A percentile compares a stretch with the other conserved stretches of the same genome.
phyloP scores from a whole-genome alignment of 108 stramenopile genomes.

The Craspedostauros australis region DNA sequence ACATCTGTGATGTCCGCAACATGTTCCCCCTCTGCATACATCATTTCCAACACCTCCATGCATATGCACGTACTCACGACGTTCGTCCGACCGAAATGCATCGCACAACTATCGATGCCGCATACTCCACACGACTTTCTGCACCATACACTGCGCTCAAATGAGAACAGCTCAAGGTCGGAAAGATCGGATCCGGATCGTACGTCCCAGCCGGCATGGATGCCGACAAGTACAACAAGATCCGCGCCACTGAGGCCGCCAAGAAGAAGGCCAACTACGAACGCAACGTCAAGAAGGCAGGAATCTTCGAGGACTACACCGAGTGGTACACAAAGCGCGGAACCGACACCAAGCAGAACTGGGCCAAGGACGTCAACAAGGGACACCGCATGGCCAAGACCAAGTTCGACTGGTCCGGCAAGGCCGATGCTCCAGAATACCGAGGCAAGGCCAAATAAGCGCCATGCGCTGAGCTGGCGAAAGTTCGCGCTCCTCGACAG shows the following conservation, averaged over 20 bases:
- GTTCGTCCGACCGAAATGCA: neutral
- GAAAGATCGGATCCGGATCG: slow-evolving; percentile 34
- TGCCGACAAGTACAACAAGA: slow-evolving; percentile 33
- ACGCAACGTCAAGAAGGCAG: slow-evolving; percentile 57
- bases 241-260: slow-evolving; percentile 36
- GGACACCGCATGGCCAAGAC: slow-evolving; percentile 68
- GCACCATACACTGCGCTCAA: neutral
- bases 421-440: too few relatives aligned
- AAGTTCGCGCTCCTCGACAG: too few relatives aligned
- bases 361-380: slow-evolving; percentile 36
- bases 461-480: too few relatives aligned
- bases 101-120: neutral
- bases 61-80: neutral
- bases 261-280: slow-evolving; percentile 54
- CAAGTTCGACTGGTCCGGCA: slow-evolving; percentile 66
- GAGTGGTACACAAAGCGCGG: slow-evolving; percentile 60
- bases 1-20: neutral
- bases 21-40: neutral
- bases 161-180: slow-evolving; percentile 28
- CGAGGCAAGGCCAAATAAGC: too few relatives aligned
- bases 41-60: neutral
- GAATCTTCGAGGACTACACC: slow-evolving; percentile 55
- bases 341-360: slow-evolving; percentile 35
- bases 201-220: slow-evolving; percentile 63
- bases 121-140: neutral